Percentiles rank a stretch among this genome's conserved stretches.
Conservation (phyloP, 257 asterid species). For the Linderniella brevidens region DNA sequence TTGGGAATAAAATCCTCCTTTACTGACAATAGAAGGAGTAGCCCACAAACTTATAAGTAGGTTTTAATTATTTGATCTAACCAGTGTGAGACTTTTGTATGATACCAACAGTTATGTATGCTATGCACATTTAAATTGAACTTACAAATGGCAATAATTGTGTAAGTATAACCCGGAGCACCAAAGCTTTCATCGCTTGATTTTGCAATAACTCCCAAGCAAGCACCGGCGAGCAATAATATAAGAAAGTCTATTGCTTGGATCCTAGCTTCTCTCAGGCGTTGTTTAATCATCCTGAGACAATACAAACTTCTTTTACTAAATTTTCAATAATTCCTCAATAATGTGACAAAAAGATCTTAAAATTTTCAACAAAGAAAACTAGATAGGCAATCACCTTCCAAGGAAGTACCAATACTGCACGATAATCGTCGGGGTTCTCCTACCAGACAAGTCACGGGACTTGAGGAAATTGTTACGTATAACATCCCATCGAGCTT, state of each 20-base stretch:
- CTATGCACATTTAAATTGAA: too few relatives aligned
- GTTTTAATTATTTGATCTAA: too few relatives aligned
- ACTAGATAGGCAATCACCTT: constrained; percentile 26
- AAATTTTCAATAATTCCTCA: neutral
- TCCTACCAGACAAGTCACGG: constrained; percentile 63
- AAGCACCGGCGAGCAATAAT: constrained; percentile 82
- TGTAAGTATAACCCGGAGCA: constrained; percentile 69
- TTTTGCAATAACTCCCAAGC: constrained; percentile 68
- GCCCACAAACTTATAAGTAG: too few relatives aligned
- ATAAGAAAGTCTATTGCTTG: constrained; percentile 74
- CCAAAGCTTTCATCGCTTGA: constrained; percentile 68
- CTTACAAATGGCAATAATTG: constrained; percentile 91
- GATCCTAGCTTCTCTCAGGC: constrained; percentile 68
- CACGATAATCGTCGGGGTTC: constrained; percentile 41
- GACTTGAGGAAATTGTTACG: constrained; percentile 37
- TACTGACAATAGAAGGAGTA: too few relatives aligned
- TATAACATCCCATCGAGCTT: constrained; percentile 34
- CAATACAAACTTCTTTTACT: neutral
- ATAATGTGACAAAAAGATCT: neutral
- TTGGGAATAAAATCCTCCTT: too few relatives aligned
- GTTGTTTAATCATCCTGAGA: constrained; percentile 69
- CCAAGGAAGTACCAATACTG: constrained; percentile 66
- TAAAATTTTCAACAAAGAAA: neutral
- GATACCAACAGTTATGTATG: too few relatives aligned
- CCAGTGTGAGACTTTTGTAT: too few relatives aligned